Conservation (phyloP, 2,329 filamentous ascomycete genomes). For the Camptophora hylomeconis region DNA sequence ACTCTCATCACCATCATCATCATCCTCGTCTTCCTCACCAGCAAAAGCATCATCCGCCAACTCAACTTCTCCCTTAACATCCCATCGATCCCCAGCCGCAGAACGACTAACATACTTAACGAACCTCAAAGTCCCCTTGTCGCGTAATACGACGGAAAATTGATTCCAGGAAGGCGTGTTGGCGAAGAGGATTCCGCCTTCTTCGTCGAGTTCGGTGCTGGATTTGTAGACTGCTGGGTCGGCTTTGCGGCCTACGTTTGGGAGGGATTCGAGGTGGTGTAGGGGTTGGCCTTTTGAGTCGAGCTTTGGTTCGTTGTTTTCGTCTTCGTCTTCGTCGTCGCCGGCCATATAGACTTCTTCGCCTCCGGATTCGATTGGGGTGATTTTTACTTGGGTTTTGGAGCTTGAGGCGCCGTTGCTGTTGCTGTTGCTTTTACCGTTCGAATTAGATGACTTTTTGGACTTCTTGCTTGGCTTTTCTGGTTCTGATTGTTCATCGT, state of each 20-base stretch:
- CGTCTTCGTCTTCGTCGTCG: constrained; percentile 50
- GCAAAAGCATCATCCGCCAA: constrained; percentile 14
- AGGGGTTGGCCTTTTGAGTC: too few species aligned
- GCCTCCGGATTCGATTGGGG: constrained; percentile 26
- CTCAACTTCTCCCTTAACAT: constrained; percentile 64
- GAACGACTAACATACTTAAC: constrained; percentile 85
- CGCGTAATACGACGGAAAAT: constrained; percentile 76
- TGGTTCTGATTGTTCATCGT: constrained; percentile 37
- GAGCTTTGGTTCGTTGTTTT: too few species aligned
- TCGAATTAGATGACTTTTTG: too few species aligned
- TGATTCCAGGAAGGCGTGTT: constrained; percentile 73
- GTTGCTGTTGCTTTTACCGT: constrained; percentile 24
- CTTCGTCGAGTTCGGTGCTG: constrained; percentile 49
- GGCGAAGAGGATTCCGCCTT: constrained; percentile 59
- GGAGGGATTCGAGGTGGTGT: constrained; percentile 18
- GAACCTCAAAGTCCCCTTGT: constrained; percentile 76
- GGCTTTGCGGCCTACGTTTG: constrained; percentile 22
- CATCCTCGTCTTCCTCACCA: constrained; percentile 11
- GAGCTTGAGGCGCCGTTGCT: constrained; percentile 17
- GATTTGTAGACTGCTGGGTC: constrained; percentile 85
- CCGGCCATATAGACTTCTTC: constrained; percentile 81
- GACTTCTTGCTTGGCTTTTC: constrained; percentile 10
- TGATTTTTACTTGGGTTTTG: constrained; percentile 22
- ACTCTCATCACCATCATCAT: constrained; percentile 9
- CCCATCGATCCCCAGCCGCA: constrained; percentile 84